phyloP scores from a whole-genome alignment of 768 basidiomycete genomes.

The Cantharellus cinnabarinus region DNA sequence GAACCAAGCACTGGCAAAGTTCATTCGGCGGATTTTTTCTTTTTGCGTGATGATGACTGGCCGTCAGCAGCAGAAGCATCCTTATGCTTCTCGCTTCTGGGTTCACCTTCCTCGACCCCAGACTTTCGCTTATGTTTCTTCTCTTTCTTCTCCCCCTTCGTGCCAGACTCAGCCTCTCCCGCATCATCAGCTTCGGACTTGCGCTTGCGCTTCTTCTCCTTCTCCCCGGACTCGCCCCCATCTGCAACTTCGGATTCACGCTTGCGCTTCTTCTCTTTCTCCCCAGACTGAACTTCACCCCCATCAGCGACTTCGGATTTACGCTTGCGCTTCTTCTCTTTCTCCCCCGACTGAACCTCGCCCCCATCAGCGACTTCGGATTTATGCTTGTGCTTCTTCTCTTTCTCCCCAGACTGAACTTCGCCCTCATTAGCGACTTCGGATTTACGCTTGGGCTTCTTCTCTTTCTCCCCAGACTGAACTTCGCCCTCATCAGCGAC shows the following conservation, averaged over 20 bases:
- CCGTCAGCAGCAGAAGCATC: constrained; percentile 7
- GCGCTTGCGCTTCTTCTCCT: constrained; percentile 75
- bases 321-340: too few relatives aligned
- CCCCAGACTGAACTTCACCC: too few relatives aligned
- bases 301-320: too few relatives aligned
- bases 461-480: too few relatives aligned
- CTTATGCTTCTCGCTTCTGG: constrained; percentile 16
- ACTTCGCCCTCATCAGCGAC: too few relatives aligned
- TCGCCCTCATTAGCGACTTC: too few relatives aligned
- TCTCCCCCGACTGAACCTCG: too few relatives aligned
- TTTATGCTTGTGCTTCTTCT: too few relatives aligned
- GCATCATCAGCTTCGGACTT: constrained; percentile 13
- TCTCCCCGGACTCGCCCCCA: constrained; percentile 16
- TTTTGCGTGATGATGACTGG: constrained; percentile 5
- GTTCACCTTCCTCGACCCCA: constrained; percentile 12
- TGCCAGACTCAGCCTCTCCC: constrained; percentile 10
- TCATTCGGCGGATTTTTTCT: constrained; percentile 3
- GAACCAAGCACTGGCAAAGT: background rate
- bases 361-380: too few relatives aligned
- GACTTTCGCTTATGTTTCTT: constrained; percentile 60
- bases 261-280: too few relatives aligned
- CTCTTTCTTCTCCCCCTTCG: constrained; percentile 30
- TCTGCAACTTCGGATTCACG: constrained; percentile 13
- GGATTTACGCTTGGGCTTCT: too few relatives aligned
- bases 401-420: too few relatives aligned